Conservation (phyloP, 371 early-diverging fungal species). For the Rhizopus arrhizus region DNA sequence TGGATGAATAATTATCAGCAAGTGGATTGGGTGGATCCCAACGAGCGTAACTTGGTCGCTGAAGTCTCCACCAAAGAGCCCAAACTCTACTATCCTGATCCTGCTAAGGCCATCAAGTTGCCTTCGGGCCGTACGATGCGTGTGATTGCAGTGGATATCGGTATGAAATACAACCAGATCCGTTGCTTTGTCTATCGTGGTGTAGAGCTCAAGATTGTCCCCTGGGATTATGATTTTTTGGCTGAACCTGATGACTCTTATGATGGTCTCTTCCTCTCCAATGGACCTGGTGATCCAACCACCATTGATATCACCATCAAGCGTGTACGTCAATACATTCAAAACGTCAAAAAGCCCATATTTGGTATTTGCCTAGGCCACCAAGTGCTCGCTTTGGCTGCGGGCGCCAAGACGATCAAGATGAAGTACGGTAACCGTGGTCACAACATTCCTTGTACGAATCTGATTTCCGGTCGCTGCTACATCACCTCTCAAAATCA, state of each 20-base stretch:
- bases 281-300: conserved; percentile 97
- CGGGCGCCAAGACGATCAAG: conserved; percentile 91
- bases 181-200: conserved; percentile 93
- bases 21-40: conserved; percentile 91
- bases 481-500: conserved; percentile 98
- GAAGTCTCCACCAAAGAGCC: conserved; percentile 86
- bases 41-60: conserved; percentile 88
- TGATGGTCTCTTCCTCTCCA: conserved; percentile 94
- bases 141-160: conserved; percentile 92
- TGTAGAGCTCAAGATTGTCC: conserved; percentile 91
- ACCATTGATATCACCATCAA: conserved; percentile 76
- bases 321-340: conserved; percentile 66
- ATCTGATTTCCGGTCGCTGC: conserved; percentile 91
- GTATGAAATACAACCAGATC: conserved; percentile 98
- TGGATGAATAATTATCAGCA: conserved; percentile 76
- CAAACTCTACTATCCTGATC: conserved; percentile 73
- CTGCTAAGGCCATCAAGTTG: conserved; percentile 61
- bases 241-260: conserved; percentile 68
- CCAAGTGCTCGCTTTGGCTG: conserved; percentile 90
- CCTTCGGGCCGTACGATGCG: conserved; percentile 80
- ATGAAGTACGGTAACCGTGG: conserved; percentile 99
- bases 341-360: conserved; percentile 80
- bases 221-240: conserved; percentile 93
- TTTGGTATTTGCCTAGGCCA: conserved; percentile 99
- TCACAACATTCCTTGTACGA: conserved; percentile 97